A percentile compares a stretch with the other conserved stretches of the same genome.
These are phyloP conservation scores for Omphalotus guepiniiformis DNA, from an alignment of 768 basidiomycete genomes.

Conservation along the genomic window DNA sequence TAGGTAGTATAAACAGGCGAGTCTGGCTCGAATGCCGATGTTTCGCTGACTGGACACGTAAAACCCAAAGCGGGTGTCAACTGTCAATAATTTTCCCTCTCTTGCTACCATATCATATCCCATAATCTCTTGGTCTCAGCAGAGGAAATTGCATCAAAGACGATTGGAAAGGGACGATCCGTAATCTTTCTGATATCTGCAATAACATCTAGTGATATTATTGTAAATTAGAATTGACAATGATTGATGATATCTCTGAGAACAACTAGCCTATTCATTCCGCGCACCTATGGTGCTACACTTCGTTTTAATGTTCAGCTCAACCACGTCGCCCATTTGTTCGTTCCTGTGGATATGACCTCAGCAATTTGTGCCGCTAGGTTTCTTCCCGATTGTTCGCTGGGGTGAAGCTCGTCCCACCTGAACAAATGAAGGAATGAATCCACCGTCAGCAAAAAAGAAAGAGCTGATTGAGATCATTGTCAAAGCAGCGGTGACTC, in stretches of 20 bases:
- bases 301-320: too few species aligned
- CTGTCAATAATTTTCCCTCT: neutral
- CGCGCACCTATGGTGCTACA: too few species aligned
- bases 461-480: constrained; percentile 14
- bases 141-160: neutral
- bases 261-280: too few species aligned
- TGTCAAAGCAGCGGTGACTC: neutral
- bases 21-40: too few species aligned
- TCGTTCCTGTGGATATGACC: neutral
- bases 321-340: neutral
- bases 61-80: neutral
- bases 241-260: too few species aligned
- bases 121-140: neutral
- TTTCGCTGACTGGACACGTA: neutral
- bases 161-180: neutral
- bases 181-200: neutral
- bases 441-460: constrained; percentile 14
- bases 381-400: constrained; percentile 8
- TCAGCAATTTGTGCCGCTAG: neutral
- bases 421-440: constrained; percentile 18
- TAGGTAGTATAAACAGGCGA: too few species aligned
- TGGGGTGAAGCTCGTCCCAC: constrained; percentile 15
- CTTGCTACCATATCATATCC: neutral
- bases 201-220: too few species aligned
- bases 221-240: too few species aligned